Evolutionary conservation across 78 protist genomes (phyloP).

Genomic region (Dictyostelium brefeldianum): DNA sequence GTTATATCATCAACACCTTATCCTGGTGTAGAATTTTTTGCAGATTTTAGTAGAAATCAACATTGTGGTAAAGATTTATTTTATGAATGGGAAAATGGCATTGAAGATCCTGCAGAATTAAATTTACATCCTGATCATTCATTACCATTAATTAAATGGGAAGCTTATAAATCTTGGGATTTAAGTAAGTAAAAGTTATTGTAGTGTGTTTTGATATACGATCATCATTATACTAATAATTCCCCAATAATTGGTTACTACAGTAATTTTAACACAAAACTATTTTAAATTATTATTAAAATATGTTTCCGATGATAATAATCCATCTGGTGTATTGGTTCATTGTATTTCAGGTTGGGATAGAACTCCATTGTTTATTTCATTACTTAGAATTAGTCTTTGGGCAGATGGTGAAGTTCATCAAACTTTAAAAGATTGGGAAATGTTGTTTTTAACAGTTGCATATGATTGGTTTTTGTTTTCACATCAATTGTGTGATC

Average conservation of each 20-base stretch:
- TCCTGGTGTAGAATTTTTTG: constrained; percentile 80
- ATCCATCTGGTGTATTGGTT: constrained; percentile 85
- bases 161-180: constrained; percentile 62
- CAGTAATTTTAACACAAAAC: constrained; percentile 66
- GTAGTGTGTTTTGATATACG: no score
- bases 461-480: constrained; percentile 93
- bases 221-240: not conserved
- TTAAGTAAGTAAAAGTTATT: constrained; percentile 38
- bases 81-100: constrained; percentile 43
- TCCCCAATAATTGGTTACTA: no score
- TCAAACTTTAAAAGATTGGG: constrained; percentile 73
- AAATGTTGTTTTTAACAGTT: constrained; percentile 89
- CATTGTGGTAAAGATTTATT: constrained; percentile 53
- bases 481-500: constrained; percentile 73
- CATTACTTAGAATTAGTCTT: constrained; percentile 85
- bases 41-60: constrained; percentile 48
- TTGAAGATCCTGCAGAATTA: constrained; percentile 66
- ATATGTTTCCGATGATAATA: constrained; percentile 47
- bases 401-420: constrained; percentile 93
- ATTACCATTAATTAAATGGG: constrained; percentile 47
- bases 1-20: constrained; percentile 60
- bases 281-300: constrained; percentile 56
- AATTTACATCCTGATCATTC: constrained; percentile 12
- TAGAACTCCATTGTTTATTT: constrained; percentile 91
- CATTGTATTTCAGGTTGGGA: constrained; percentile 96